Evolutionary conservation across 1,284 basidiomycete species (phyloP), one percentile per base, ranked within the genome.

Genomic region (Omphalotus olearius): DNA sequence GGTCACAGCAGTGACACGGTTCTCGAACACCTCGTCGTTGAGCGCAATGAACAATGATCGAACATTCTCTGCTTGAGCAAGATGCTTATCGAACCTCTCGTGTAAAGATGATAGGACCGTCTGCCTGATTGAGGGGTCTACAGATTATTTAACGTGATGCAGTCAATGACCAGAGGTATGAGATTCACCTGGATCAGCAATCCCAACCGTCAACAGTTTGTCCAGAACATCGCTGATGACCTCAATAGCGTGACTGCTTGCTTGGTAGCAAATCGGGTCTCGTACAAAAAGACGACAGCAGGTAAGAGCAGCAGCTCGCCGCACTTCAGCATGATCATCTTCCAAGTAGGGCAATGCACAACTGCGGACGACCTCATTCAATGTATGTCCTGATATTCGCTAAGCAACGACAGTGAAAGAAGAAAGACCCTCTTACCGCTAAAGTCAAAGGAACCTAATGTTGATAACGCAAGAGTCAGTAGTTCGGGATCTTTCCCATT

Each of bases 61-160:
- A 9, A 99, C 94, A 63, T 98, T 97, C 69, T 99, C 97, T 0
- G 96, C 94, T 68, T 99, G 97, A 1, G 97, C 93, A n/a, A 99
- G 80, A 65, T 99, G 96, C 57, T 94, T 91, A 65, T 99, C 97
- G 60, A 99, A 99, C 39, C 93, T 87, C 60, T 95, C 91, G 63
- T 98, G 93, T 36, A 99, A 76, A 9, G 86, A 88, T 11, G 85
- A 83, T 16, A 99, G 77, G 1, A 99, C 97, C 0, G 89, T 88
- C 58, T 88, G 82, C n/a, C 95, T 79, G 56, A 97, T 98, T 20
- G 73, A 76, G 1, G 91, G 73, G 62, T 94, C 93, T 93, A 57
- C 11, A 25, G 47, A 46, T 23, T 23, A 17, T 20, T 25, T 54
- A 48, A 46, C 50, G 44, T 23, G 45, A 18, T 35, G 51, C 44